A percentile compares a stretch with the other conserved stretches of the same genome.
Conservation (phyloP, 2,329 filamentous ascomycete genomes). For the Plenodomus lindquistii region DNA sequence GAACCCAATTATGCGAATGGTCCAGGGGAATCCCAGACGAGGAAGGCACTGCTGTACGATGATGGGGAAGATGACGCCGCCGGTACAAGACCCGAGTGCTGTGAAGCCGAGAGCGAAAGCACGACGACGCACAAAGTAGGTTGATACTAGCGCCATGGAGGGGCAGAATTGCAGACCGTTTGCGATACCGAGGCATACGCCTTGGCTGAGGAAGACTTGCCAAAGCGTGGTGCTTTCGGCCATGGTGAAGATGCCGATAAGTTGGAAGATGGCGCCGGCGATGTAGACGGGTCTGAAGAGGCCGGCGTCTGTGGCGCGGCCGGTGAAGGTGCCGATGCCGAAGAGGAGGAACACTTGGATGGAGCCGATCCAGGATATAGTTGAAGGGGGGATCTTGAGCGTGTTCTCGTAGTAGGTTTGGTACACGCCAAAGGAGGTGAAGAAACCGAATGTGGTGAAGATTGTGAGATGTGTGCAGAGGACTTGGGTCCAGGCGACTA, state of each 20-base stretch:
- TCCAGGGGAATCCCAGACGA: slow-evolving; percentile 60
- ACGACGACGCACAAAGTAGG: slow-evolving; percentile 35
- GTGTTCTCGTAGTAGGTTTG: slow-evolving; percentile 56
- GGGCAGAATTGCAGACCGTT: slow-evolving; percentile 58
- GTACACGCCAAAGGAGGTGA: slow-evolving; percentile 61
- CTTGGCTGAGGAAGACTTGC: slow-evolving; percentile 52
- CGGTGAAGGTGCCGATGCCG: slow-evolving; percentile 34
- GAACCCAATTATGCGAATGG: slow-evolving; percentile 64
- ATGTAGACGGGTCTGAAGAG: slow-evolving; percentile 34
- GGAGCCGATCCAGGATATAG: slow-evolving; percentile 40
- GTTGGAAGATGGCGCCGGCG: slow-evolving; percentile 37
- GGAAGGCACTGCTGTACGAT: slow-evolving; percentile 38
- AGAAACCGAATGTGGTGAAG: slow-evolving; percentile 60
- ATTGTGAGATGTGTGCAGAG: slow-evolving; percentile 56
- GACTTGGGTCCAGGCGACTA: slow-evolving; percentile 59
- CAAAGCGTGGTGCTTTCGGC: slow-evolving; percentile 32
- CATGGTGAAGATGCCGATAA: slow-evolving; percentile 38
- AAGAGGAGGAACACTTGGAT: slow-evolving; percentile 40
- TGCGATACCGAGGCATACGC: slow-evolving; percentile 60
- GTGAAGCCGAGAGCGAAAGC: slow-evolving; percentile 37
- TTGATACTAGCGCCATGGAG: slow-evolving; percentile 58
- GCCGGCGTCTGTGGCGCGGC: slow-evolving; percentile 36
- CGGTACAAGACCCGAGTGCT: slow-evolving; percentile 32
- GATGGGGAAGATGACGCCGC: slow-evolving; percentile 38
- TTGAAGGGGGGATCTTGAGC: slow-evolving; percentile 42